A percentile compares a stretch with the other conserved stretches of the same genome.
Conservation (phyloP, 805 yeast genomes). For the Cyberlindnera euphorbiae region DNA sequence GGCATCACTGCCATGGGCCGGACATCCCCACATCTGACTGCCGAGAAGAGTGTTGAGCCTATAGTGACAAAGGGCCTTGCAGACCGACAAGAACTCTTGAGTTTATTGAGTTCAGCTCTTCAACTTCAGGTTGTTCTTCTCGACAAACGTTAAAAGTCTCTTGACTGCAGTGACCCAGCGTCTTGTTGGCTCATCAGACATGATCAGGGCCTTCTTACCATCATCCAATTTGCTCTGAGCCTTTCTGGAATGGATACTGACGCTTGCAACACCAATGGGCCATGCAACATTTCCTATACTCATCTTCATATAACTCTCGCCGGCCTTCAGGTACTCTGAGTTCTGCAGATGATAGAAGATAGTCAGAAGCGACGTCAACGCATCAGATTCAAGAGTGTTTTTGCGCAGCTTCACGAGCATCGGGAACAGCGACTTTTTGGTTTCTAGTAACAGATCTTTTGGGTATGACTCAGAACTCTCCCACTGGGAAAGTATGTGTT, state of each 20-base stretch:
- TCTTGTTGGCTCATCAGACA: slow-evolving; percentile 72
- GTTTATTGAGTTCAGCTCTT: too few species aligned
- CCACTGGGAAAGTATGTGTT: slow-evolving; percentile 35
- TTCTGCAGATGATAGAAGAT: slow-evolving; percentile 58
- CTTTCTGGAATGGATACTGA: slow-evolving; percentile 75
- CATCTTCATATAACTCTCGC: slow-evolving; percentile 65
- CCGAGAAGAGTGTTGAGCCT: too few species aligned
- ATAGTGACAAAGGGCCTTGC: too few species aligned
- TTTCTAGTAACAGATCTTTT: slow-evolving; percentile 34
- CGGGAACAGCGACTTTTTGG: slow-evolving; percentile 46
- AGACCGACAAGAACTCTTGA: too few species aligned
- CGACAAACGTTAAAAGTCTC: slow-evolving; percentile 55
- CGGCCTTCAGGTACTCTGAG: slow-evolving; percentile 45
- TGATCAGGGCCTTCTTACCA: slow-evolving; percentile 55
- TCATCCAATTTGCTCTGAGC: slow-evolving; percentile 56
- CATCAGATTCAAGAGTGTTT: slow-evolving; percentile 32
- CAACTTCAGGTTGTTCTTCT: too few species aligned
- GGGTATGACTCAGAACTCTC: slow-evolving; percentile 14
- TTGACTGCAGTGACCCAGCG: slow-evolving; percentile 74
- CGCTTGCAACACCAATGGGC: slow-evolving; percentile 82
- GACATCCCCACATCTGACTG: too few species aligned
- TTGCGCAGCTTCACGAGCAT: slow-evolving; percentile 50
- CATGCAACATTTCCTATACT: slow-evolving; percentile 87
- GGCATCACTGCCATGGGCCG: too few species aligned
- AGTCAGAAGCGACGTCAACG: slow-evolving; percentile 52